phyloP scores from a whole-genome alignment of 306 rosid species.

The Trichosanthes truncata region DNA sequence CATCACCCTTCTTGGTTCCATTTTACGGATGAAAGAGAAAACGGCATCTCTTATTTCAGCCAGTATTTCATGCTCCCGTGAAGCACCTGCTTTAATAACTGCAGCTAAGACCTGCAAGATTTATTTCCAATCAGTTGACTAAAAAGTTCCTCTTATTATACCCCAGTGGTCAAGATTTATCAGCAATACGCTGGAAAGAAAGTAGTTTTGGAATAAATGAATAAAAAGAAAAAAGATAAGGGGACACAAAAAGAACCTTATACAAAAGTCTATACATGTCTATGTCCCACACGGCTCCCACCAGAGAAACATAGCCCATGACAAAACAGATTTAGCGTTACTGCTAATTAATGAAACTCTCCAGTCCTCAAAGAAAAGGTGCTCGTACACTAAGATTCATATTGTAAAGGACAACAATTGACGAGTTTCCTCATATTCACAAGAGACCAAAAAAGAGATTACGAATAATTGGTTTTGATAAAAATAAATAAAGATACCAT shows the following conservation, averaged over 20 bases:
- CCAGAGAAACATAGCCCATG: slow-evolving; percentile 1
- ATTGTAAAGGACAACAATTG: not conserved
- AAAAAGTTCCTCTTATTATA: not conserved
- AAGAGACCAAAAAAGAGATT: not conserved
- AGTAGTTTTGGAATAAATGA: not conserved
- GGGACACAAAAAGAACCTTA: not conserved
- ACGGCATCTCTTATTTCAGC: slow-evolving; percentile 95
- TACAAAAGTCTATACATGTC: not conserved
- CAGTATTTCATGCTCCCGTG: slow-evolving; percentile 97
- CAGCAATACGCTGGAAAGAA: not conserved
- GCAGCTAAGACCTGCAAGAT: slow-evolving; percentile 80
- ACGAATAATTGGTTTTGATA: not conserved
- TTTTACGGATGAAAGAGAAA: slow-evolving; percentile 81
- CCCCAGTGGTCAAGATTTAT: not conserved
- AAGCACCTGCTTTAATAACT: slow-evolving; percentile 96
- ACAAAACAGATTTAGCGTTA: not conserved
- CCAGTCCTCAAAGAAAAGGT: not conserved
- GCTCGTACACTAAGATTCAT: not conserved
- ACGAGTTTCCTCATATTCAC: not conserved
- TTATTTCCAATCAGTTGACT: not conserved
- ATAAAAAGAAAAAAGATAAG: not conserved
- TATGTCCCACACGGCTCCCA: not conserved
- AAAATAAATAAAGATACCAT: not conserved
- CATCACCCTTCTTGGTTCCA: slow-evolving; percentile 97
- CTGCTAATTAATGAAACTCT: not conserved